Evolutionary conservation across 169 alveolate species (phyloP), one percentile per base, ranked within the genome.

Genomic region (Plasmodium gallinaceum): DNA sequence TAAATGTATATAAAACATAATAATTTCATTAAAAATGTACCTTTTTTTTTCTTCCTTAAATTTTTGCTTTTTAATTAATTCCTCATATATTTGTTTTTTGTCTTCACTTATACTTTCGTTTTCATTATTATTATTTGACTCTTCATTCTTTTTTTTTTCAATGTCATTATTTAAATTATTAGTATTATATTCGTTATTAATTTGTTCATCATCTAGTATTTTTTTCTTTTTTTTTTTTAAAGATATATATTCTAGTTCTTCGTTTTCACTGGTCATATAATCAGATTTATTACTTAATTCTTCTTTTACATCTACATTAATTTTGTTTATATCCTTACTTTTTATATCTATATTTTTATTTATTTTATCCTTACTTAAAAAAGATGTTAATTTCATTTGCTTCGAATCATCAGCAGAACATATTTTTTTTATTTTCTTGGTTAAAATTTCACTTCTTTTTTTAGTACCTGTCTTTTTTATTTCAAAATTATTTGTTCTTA

Each of bases 281-380:
- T 60, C 4, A 32, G 39, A 32, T 4, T 32, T 32, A 32, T 32
- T 32, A 32, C 26, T 70, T 18, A 26, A 5, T 37, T 75, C 66
- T 37, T 66, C 66, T 43, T 75, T 64, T 51, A 22, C 24, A 14
- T 14, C 14, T 66, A 62, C 57, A 32, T 75, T 52, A n/a, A 2
- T 32, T 32, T 32, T 32, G 1, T 2, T 32, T 32, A 2, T 4
- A 32, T 32, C 4, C 39, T 32, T 4, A 32, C 4, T 32, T 32
- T 32, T 32, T 32, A 32, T 2, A 64, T n/a, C n/a, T n/a, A n/a
- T 18, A 64, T 24, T 57, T 74, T 16, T 64, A 61, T 37, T 57
- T 20, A 83, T 61, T 54, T 83, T 83, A 26, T 83, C 85, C 69
- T 71, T 83, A 70, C 91, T 83, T 62, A 83, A 32, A 68, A 83